phyloP scores from a whole-genome alignment of 1,139 yeast species.

The Blastobotrys petasosporus region DNA sequence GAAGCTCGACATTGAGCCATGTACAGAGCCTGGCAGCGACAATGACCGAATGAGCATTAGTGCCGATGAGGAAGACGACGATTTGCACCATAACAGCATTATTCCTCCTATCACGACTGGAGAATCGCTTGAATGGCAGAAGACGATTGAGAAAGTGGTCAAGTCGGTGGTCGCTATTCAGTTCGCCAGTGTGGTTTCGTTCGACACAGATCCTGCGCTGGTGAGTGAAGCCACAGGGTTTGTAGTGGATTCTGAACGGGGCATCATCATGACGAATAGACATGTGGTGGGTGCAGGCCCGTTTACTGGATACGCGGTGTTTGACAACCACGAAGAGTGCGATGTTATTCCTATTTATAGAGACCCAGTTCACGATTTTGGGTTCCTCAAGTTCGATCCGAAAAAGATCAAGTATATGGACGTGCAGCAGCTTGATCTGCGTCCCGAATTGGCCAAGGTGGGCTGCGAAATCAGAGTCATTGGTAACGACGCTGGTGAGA shows the following conservation, averaged over 20 bases:
- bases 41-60: slow-evolving; percentile 3
- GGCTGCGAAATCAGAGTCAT: slow-evolving; percentile 92
- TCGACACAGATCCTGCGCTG: slow-evolving; percentile 77
- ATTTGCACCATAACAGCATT: slow-evolving; percentile 1
- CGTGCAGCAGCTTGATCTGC: slow-evolving; percentile 57
- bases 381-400: slow-evolving; percentile 80
- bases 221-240: slow-evolving; percentile 93
- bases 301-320: slow-evolving; percentile 82
- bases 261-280: slow-evolving; percentile 82
- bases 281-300: slow-evolving; percentile 97
- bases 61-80: slow-evolving; percentile 7
- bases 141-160: slow-evolving; percentile 75
- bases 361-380: slow-evolving; percentile 73
- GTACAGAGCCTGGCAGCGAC: slow-evolving; percentile 8
- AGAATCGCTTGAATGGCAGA: slow-evolving; percentile 55
- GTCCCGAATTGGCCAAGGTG: slow-evolving; percentile 78
- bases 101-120: slow-evolving; percentile 6
- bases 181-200: slow-evolving; percentile 77
- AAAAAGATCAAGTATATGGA: slow-evolving; percentile 64
- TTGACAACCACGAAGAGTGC: slow-evolving; percentile 92
- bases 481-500: slow-evolving; percentile 96
- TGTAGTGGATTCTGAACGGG: slow-evolving; percentile 78
- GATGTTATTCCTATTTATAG: slow-evolving; percentile 61
- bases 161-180: slow-evolving; percentile 85
- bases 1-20: slow-evolving; percentile 12